These are phyloP conservation scores for Phytophthora melonis DNA, from an alignment of 352 stramenopile genomes.

Conservation along the genomic window DNA sequence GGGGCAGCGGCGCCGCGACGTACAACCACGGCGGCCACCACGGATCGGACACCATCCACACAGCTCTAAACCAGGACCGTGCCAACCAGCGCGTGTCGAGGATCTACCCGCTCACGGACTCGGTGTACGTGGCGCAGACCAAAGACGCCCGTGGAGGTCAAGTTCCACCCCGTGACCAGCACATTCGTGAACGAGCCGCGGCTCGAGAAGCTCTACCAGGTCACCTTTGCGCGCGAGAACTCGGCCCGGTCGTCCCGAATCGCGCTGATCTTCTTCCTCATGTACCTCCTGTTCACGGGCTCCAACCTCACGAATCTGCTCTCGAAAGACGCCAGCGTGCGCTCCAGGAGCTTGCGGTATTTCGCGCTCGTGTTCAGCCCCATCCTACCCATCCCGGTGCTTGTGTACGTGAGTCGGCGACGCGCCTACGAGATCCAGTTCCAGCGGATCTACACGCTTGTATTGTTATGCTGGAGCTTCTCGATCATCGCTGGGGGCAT, in stretches of 20 bases:
- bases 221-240: slow-evolving; percentile 85
- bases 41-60: slow-evolving; percentile 35
- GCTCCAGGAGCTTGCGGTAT: slow-evolving; percentile 62
- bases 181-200: slow-evolving; percentile 76
- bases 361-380: slow-evolving; percentile 76
- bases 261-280: slow-evolving; percentile 66
- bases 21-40: slow-evolving; percentile 30
- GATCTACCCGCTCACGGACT: slow-evolving; percentile 81
- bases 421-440: slow-evolving; percentile 79
- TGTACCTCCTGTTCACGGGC: slow-evolving; percentile 80
- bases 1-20: slow-evolving; percentile 6
- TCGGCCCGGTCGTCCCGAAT: slow-evolving; percentile 72
- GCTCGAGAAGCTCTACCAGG: slow-evolving; percentile 83
- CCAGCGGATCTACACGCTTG: slow-evolving; percentile 74
- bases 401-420: slow-evolving; percentile 71
- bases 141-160: slow-evolving; percentile 84
- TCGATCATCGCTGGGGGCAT: slow-evolving; percentile 80
- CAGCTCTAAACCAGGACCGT: slow-evolving; percentile 64
- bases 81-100: slow-evolving; percentile 74
- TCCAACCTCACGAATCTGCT: slow-evolving; percentile 79
- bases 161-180: slow-evolving; percentile 80
- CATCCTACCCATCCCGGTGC: slow-evolving; percentile 70
- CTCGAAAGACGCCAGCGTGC: slow-evolving; percentile 61
- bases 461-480: slow-evolving; percentile 77
- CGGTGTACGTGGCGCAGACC: slow-evolving; percentile 66